A percentile compares a stretch with the other conserved stretches of the same genome.
Conservation (phyloP, 768 basidiomycete species). For the Agaricus blazei region DNA sequence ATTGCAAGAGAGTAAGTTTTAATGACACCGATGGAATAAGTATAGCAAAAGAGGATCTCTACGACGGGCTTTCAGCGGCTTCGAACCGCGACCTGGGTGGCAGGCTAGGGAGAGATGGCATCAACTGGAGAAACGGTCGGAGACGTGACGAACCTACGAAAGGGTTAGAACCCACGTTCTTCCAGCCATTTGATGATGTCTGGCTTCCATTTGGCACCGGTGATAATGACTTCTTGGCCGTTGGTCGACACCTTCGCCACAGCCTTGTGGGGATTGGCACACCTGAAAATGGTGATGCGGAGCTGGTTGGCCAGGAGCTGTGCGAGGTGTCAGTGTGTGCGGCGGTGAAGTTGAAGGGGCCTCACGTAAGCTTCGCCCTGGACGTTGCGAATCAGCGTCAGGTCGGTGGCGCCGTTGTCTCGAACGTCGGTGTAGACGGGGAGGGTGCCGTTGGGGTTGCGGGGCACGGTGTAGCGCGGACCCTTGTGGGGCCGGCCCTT, state of each 20-base stretch:
- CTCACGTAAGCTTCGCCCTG: constrained; percentile 55
- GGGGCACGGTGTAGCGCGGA: constrained; percentile 53
- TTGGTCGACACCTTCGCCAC: constrained; percentile 43
- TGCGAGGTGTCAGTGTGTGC: constrained; percentile 11
- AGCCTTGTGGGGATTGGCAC: constrained; percentile 37
- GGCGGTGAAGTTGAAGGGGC: constrained; percentile 17
- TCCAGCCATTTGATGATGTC: constrained; percentile 60
- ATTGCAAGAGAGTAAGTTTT: no score
- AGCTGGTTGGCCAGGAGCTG: constrained; percentile 62
- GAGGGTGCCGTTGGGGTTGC: constrained; percentile 61
- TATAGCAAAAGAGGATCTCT: no score
- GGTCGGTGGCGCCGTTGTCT: constrained; percentile 55
- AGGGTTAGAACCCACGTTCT: constrained; percentile 53
- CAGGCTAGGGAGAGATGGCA: background rate
- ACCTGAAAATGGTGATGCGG: constrained; percentile 41
- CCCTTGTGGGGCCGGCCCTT: background rate
- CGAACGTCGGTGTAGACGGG: constrained; percentile 76
- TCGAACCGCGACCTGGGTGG: no score
- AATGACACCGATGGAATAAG: no score
- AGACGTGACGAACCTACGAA: background rate
- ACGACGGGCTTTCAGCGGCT: no score
- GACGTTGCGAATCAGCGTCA: constrained; percentile 61
- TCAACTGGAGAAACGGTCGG: background rate
- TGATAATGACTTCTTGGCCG: constrained; percentile 51
- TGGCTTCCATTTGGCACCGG: constrained; percentile 60